Conservation (phyloP, 1,284 basidiomycete genomes). For the Mycena citricolor region DNA sequence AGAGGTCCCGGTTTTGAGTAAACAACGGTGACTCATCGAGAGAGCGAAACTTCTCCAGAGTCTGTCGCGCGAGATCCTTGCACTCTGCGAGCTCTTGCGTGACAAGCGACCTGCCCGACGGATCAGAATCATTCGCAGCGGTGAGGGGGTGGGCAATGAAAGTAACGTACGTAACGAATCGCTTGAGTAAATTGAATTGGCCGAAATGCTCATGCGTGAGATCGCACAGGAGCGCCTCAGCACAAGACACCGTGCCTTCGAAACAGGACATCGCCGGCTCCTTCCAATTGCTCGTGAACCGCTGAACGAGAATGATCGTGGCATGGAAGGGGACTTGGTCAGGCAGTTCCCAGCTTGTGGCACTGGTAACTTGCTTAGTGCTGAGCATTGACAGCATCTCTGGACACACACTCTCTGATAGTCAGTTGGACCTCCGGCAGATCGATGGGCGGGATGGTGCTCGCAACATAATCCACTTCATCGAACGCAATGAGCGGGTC, state of each 20-base stretch:
- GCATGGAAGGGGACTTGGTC: constrained; percentile 51
- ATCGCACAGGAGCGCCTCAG: constrained; percentile 9
- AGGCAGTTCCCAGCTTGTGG: constrained; percentile 52
- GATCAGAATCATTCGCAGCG: not conserved
- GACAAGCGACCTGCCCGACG: constrained; percentile 6
- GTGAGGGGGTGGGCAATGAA: not conserved
- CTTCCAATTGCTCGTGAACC: constrained; percentile 42
- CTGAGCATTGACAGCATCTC: not conserved
- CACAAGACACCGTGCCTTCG: constrained; percentile 28
- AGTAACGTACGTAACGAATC: constrained; percentile 12
- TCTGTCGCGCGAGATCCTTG: constrained; percentile 19
- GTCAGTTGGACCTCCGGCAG: constrained; percentile 31
- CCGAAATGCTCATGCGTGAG: constrained; percentile 19
- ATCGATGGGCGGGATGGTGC: constrained; percentile 25
- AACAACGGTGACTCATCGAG: constrained; percentile 28
- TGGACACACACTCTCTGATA: constrained; percentile 30
- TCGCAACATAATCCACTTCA: constrained; percentile 3
- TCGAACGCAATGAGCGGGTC: constrained; percentile 6
- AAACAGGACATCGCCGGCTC: constrained; percentile 42
- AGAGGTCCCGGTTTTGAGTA: constrained; percentile 29
- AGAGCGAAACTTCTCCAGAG: constrained; percentile 25
- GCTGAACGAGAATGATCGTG: constrained; percentile 40
- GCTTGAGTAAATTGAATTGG: constrained; percentile 20
- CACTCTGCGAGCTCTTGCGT: constrained; percentile 13
- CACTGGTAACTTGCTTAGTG: constrained; percentile 30